Evolutionary conservation across 23 red algal genomes (phyloP).

Genomic region (Gracilaria domingensis): DNA sequence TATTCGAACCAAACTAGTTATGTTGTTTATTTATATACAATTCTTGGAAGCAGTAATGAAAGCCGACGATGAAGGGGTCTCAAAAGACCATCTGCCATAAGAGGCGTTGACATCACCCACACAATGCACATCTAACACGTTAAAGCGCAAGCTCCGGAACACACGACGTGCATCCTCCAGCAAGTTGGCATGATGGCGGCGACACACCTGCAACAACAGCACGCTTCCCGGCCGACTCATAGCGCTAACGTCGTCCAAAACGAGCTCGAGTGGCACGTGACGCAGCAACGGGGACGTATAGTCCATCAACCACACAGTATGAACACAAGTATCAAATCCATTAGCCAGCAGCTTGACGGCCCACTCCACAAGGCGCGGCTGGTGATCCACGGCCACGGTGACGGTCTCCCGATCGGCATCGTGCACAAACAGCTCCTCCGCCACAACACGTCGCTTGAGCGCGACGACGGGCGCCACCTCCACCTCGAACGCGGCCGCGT

Average conservation of each 20-base stretch:
- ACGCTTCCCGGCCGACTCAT: conserved; percentile 4
- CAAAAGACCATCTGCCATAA: background rate
- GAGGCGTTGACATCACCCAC: conserved; percentile 1
- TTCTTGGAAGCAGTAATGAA: conserved; percentile 6
- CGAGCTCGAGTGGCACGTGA: background rate
- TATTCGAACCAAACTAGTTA: too few relatives aligned
- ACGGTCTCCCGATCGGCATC: too few relatives aligned
- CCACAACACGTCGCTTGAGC: too few relatives aligned
- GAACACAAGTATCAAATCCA: conserved; percentile 7
- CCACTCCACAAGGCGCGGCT: background rate
- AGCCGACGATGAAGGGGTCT: background rate
- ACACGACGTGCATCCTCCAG: background rate
- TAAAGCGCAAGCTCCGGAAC: background rate
- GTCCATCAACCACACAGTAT: conserved; percentile 1
- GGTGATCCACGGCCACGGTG: too few relatives aligned
- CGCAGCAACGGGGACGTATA: background rate
- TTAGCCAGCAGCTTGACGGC: background rate
- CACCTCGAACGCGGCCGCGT: too few relatives aligned
- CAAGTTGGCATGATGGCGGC: background rate
- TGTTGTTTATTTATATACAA: background rate
- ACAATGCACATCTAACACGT: background rate
- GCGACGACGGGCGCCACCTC: too few relatives aligned
- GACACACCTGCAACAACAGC: conserved; percentile 11
- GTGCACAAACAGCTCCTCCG: too few relatives aligned
- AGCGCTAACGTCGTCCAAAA: background rate